Base-by-base conservation (phyloP, 2,329 filamentous ascomycete genomes). In the Aspergillus neotritici region DNA sequence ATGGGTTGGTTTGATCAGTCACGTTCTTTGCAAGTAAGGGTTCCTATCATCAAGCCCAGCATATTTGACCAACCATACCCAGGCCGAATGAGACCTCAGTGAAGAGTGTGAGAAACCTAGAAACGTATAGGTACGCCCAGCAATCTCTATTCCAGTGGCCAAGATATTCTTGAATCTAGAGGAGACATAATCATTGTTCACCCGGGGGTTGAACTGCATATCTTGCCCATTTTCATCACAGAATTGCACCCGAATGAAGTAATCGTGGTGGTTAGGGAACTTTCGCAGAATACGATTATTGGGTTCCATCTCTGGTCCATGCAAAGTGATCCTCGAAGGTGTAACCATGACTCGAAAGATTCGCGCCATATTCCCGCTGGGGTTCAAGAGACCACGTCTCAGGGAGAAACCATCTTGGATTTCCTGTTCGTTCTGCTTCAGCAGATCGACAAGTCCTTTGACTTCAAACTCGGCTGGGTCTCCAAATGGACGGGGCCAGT, bases 91-190 rank as follows among this genome's bases (percentile, higher is more conserved):
- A 1, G 80, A 74, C 10, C 86, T 75, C 4, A 91, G 72, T 0
- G 86, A 89, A 0, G 86, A 91, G 61, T 90, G 83, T 0, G 85
- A 89, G 61, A 89, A 91, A 0, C 86, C 86, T 0, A 91, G 70
- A 55, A 90, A 91, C 0, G 66, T 64, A 55, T 80, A 88, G 1
- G 63, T 57, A 10, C 80, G 71, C 0, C 80, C 84, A 3, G 77
- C 84, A 41, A 91, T 78, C 1, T 66, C 56, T 21, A 94, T 78
- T 0, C 81, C 82, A 0, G 71, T 56, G 2, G 68, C 61, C 7
- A 93, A 69, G 0, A 87, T 66, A 0, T 58, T 49, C 40, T 77
- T 76, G 62, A 89, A 90, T 0, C 82, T 77, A 0, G 60, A 53
- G 31, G 55, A 55, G 3, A 62, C 47, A 4, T 50, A 38, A 14